phyloP scores from a whole-genome alignment of 2,329 filamentous ascomycete genomes.

The Ceratocystis diversiconidia region DNA sequence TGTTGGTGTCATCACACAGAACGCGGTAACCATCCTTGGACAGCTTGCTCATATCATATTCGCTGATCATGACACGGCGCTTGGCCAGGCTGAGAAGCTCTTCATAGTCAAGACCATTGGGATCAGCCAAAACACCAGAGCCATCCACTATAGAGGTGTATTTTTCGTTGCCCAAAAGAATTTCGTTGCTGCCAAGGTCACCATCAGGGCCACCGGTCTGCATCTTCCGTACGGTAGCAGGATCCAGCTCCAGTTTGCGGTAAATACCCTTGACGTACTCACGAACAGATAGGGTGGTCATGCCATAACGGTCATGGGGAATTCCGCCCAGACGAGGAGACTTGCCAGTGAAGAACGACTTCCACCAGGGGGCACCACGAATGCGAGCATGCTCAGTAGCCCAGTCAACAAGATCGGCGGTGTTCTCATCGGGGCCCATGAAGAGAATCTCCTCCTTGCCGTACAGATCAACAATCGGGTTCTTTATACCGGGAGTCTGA shows the following conservation, averaged over 20 bases:
- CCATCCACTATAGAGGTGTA: conserved; percentile 95
- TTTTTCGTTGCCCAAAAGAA: conserved; percentile 87
- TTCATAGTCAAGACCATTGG: conserved; percentile 69
- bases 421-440: conserved; percentile 98
- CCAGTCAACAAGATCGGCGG: conserved; percentile 92
- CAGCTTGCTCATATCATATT: conserved; percentile 75
- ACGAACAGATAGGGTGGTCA: conserved; percentile 93
- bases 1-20: conserved; percentile 76
- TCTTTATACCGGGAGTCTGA: conserved; percentile 91
- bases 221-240: conserved; percentile 74
- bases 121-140: conserved; percentile 85
- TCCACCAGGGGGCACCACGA: conserved; percentile 94
- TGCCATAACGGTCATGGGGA: conserved; percentile 88
- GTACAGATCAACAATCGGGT: conserved; percentile 90
- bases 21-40: conserved; percentile 82
- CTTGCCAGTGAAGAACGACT: conserved; percentile 99
- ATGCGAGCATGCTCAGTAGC: conserved; percentile 86
- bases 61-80: conserved; percentile 72
- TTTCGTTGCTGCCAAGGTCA: conserved; percentile 94
- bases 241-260: conserved; percentile 83
- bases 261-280: conserved; percentile 96
- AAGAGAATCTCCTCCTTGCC: conserved; percentile 94
- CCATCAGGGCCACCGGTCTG: conserved; percentile 96
- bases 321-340: conserved; percentile 92
- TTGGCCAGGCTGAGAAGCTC: conserved; percentile 78